These are phyloP conservation scores for Gryganskiella cystojenkinii DNA, from an alignment of 192 early-diverging fungal genomes.

Conservation along the genomic window DNA sequence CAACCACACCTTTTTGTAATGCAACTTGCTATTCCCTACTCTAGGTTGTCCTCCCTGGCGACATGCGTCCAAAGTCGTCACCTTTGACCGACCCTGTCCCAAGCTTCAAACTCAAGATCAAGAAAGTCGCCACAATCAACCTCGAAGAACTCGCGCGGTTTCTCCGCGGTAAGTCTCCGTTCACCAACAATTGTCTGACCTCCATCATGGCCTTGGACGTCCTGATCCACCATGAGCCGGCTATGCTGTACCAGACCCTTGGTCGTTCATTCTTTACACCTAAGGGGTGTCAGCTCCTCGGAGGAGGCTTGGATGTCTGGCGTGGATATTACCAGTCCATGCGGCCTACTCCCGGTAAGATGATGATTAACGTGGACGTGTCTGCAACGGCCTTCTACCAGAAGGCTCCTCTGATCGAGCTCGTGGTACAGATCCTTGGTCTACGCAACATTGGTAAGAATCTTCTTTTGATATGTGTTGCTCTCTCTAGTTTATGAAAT, in stretches of 20 bases:
- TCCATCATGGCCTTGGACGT: slow-evolving; percentile 79
- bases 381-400: slow-evolving; percentile 74
- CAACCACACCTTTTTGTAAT: not conserved
- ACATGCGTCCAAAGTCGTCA: slow-evolving; percentile 1
- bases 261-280: slow-evolving; percentile 92
- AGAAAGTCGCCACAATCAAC: slow-evolving; percentile 70
- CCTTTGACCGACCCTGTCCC: slow-evolving; percentile 53
- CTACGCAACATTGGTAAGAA: slow-evolving; percentile 45
- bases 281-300: slow-evolving; percentile 49
- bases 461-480: not conserved
- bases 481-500: too few relatives aligned
- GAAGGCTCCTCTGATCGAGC: slow-evolving; percentile 72
- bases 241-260: slow-evolving; percentile 76
- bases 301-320: slow-evolving; percentile 88
- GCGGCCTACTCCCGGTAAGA: slow-evolving; percentile 73
- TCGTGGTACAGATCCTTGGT: slow-evolving; percentile 73
- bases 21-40: not conserved
- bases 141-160: slow-evolving; percentile 66
- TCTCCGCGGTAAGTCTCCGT: slow-evolving; percentile 56
- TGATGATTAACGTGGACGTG: slow-evolving; percentile 78
- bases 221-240: slow-evolving; percentile 81
- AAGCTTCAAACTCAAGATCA: slow-evolving; percentile 73
- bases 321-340: slow-evolving; percentile 91
- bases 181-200: slow-evolving; percentile 55
- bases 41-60: slow-evolving; percentile 54